Conservation (phyloP, 495 filamentous ascomycete genomes). For the Extremus antarcticus region DNA sequence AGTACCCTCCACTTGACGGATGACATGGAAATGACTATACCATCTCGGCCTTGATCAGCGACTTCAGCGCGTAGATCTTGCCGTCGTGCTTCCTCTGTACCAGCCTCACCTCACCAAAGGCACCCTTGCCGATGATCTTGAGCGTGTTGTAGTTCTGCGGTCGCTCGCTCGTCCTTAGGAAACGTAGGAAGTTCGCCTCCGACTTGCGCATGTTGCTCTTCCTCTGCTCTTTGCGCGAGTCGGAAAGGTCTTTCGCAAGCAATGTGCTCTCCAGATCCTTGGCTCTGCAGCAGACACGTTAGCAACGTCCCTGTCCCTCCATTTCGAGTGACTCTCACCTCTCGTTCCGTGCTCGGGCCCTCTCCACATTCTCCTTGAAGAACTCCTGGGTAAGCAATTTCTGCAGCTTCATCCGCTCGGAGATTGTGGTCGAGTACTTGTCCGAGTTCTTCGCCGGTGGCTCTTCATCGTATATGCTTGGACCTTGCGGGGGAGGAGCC, state of each 20-base stretch:
- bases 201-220: slow-evolving; percentile 66
- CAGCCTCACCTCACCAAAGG: slow-evolving; percentile 94
- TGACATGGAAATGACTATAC: slow-evolving; percentile 17
- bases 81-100: slow-evolving; percentile 93
- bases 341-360: slow-evolving; percentile 81
- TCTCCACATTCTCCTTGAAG: slow-evolving; percentile 91
- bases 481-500: slow-evolving; percentile 36
- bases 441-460: slow-evolving; percentile 29
- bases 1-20: too few relatives aligned
- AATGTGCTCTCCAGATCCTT: slow-evolving; percentile 81
- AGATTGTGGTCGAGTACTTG: slow-evolving; percentile 30
- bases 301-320: too few relatives aligned
- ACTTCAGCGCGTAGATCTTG: slow-evolving; percentile 97
- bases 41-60: slow-evolving; percentile 96
- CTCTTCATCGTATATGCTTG: slow-evolving; percentile 30
- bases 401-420: slow-evolving; percentile 35
- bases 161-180: slow-evolving; percentile 82
- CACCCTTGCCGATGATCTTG: slow-evolving; percentile 97
- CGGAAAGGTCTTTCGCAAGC: slow-evolving; percentile 57
- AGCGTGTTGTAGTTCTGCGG: slow-evolving; percentile 89
- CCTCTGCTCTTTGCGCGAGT: slow-evolving; percentile 65
- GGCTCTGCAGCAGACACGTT: slow-evolving; percentile 52
- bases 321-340: too few relatives aligned
- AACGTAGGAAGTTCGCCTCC: slow-evolving; percentile 85
- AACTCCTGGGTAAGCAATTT: slow-evolving; percentile 63